Evolutionary conservation across 768 basidiomycete species (phyloP).

Genomic region (Mrakia blollopis): DNA sequence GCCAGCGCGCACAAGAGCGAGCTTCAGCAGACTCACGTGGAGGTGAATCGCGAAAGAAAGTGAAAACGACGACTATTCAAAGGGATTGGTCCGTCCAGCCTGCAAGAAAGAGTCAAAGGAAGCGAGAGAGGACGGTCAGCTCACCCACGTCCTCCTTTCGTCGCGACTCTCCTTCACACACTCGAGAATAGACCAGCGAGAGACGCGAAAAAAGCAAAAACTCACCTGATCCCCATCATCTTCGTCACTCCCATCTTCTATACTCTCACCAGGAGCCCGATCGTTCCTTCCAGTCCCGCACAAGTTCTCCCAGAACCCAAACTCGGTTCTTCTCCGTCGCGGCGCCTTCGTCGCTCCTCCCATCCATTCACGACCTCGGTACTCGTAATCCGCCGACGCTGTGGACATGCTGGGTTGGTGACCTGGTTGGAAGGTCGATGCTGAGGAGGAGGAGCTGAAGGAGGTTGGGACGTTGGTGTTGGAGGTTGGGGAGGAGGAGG

Average conservation of each 20-base stretch:
- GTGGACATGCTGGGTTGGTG: slow-evolving; percentile 3
- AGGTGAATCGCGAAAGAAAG: no score
- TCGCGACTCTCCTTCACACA: neutral
- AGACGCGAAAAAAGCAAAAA: neutral
- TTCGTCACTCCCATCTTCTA: slow-evolving; percentile 19
- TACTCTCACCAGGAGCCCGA: neutral
- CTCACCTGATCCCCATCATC: slow-evolving; percentile 10
- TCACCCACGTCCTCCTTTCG: neutral
- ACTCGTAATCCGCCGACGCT: neutral
- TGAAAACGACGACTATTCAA: slow-evolving; percentile 19
- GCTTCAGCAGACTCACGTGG: no score
- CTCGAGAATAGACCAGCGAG: neutral
- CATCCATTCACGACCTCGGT: slow-evolving; percentile 9
- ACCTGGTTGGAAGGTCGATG: slow-evolving; percentile 2
- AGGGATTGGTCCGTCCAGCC: slow-evolving; percentile 26
- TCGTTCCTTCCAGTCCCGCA: slow-evolving; percentile 22
- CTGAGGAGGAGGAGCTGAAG: slow-evolving; percentile 7
- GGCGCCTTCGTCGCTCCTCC: neutral
- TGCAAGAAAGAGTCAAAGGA: neutral
- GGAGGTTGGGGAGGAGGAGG: neutral
- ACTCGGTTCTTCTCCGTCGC: neutral
- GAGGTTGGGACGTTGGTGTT: slow-evolving; percentile 9
- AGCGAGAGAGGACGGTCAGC: neutral
- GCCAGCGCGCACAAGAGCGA: no score
- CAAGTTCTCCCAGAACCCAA: slow-evolving; percentile 25